Evolutionary conservation across 495 filamentous ascomycete genomes (phyloP).

Genomic region (Daldinia childiae): DNA sequence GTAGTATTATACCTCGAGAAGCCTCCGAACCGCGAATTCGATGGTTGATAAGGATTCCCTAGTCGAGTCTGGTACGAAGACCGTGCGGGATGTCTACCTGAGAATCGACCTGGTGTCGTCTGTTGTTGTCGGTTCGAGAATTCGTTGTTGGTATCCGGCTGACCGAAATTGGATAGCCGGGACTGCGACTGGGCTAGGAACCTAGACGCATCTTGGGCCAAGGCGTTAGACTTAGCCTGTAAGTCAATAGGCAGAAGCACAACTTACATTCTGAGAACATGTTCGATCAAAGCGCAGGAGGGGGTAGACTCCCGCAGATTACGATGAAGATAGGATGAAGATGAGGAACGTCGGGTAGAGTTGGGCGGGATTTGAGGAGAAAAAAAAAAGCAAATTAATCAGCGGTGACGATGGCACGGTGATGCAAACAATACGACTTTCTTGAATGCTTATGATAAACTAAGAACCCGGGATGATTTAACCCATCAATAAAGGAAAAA

Average conservation of each 20-base stretch:
- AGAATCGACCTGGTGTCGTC: constrained; percentile 50
- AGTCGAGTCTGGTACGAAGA: constrained; percentile 53
- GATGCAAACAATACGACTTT: constrained; percentile 40
- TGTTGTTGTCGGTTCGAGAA: constrained; percentile 45
- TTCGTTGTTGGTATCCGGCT: constrained; percentile 64
- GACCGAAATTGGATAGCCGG: constrained; percentile 70
- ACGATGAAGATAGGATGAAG: constrained; percentile 1
- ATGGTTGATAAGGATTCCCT: constrained; percentile 77
- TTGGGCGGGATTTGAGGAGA: constrained; percentile 18
- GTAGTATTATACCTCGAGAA: constrained; percentile 75
- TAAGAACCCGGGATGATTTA: constrained; percentile 1
- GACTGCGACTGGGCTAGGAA: constrained; percentile 99
- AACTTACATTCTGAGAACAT: constrained; percentile 99
- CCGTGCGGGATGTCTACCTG: constrained; percentile 46
- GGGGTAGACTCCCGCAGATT: constrained; percentile 47
- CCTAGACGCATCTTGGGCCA: constrained; percentile 83
- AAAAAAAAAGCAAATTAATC: constrained; percentile 29
- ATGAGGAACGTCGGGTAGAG: constrained; percentile 16
- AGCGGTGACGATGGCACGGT: constrained; percentile 37
- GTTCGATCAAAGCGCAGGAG: constrained; percentile 39
- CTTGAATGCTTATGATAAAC: constrained; percentile 15
- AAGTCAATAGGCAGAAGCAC: constrained; percentile 18
- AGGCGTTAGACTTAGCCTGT: constrained; percentile 27
- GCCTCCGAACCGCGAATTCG: constrained; percentile 71
- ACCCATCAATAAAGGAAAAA: constrained; percentile 31